Evolutionary conservation across 768 basidiomycete genomes (phyloP).

Genomic region (Lyophyllum atratum): DNA sequence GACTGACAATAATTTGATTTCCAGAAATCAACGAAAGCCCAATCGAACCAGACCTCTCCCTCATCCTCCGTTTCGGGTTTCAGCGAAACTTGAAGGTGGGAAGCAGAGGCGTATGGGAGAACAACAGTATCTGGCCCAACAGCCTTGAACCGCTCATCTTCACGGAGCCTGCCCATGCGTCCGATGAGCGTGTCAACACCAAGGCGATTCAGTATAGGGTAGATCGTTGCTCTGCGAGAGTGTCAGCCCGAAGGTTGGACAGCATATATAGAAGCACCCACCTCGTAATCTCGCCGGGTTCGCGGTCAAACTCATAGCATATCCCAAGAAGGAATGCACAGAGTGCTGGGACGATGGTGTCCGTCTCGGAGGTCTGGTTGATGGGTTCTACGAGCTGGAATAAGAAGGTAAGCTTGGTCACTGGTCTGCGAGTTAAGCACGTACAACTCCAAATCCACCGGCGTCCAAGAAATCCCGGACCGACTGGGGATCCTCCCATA

Average conservation of each 20-base stretch:
- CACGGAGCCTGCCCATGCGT: constrained; percentile 83
- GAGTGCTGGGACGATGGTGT: constrained; percentile 85
- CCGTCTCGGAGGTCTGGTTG: constrained; percentile 85
- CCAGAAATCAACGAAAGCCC: constrained; percentile 98
- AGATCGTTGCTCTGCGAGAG: constrained; percentile 67
- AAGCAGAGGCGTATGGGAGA: constrained; percentile 46
- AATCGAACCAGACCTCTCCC: constrained; percentile 96
- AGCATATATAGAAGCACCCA: constrained; percentile 31
- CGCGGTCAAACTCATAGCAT: constrained; percentile 95
- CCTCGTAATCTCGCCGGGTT: constrained; percentile 96
- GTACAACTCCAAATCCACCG: constrained; percentile 86
- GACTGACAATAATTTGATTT: constrained; percentile 93
- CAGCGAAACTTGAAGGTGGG: constrained; percentile 32
- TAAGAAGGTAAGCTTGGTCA: neutral
- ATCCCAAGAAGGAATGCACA: constrained; percentile 91
- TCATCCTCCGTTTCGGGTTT: constrained; percentile 54
- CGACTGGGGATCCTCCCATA: constrained; percentile 92
- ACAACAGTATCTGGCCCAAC: constrained; percentile 87
- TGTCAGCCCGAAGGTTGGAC: neutral
- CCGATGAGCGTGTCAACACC: constrained; percentile 88
- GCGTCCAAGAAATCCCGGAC: constrained; percentile 90
- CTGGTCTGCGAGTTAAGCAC: constrained; percentile 32
- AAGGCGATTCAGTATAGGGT: constrained; percentile 88
- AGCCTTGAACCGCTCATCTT: constrained; percentile 91
- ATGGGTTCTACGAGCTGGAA: constrained; percentile 86